Evolutionary conservation across 495 filamentous ascomycete species (phyloP).

Genomic region (Penicillium verhagenii): DNA sequence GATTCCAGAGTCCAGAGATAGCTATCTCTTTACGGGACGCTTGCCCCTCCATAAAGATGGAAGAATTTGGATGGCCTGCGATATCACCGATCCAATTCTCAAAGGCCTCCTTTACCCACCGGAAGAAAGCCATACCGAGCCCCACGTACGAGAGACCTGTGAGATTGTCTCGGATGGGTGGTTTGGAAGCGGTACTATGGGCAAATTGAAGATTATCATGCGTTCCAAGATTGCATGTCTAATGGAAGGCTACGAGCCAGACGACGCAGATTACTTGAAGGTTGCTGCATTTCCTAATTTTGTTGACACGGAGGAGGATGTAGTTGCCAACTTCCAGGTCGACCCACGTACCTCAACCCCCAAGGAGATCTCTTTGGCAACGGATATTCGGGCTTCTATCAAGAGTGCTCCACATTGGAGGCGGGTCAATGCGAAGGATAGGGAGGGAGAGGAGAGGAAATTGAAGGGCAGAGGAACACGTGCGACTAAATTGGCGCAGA

Average conservation of each 20-base stretch:
- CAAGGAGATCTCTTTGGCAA: conserved; percentile 35
- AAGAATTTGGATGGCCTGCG: conserved; percentile 89
- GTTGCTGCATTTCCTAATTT: conserved; percentile 47
- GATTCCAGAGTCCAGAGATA: conserved; percentile 9
- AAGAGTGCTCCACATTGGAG: conserved; percentile 40
- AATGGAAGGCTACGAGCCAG: conserved; percentile 34
- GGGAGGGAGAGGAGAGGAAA: conserved; percentile 20
- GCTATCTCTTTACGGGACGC: conserved; percentile 79
- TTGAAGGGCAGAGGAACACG: conserved; percentile 14
- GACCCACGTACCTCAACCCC: conserved; percentile 24
- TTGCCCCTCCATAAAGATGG: conserved; percentile 64
- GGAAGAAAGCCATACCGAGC: neutral
- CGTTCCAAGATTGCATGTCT: conserved; percentile 67
- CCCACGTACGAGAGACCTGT: conserved; percentile 28
- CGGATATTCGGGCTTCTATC: conserved; percentile 39
- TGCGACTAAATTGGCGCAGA: conserved; percentile 1
- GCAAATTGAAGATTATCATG: conserved; percentile 83
- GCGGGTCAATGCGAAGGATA: conserved; percentile 30
- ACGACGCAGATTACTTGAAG: conserved; percentile 51
- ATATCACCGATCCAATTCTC: conserved; percentile 69
- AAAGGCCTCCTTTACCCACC: conserved; percentile 23
- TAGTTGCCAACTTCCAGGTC: conserved; percentile 29
- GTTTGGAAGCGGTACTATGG: conserved; percentile 74
- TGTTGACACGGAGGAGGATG: conserved; percentile 26
- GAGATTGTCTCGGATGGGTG: conserved; percentile 70